Conservation (phyloP, 768 basidiomycete genomes). For the Glaciozyma martinii region DNA sequence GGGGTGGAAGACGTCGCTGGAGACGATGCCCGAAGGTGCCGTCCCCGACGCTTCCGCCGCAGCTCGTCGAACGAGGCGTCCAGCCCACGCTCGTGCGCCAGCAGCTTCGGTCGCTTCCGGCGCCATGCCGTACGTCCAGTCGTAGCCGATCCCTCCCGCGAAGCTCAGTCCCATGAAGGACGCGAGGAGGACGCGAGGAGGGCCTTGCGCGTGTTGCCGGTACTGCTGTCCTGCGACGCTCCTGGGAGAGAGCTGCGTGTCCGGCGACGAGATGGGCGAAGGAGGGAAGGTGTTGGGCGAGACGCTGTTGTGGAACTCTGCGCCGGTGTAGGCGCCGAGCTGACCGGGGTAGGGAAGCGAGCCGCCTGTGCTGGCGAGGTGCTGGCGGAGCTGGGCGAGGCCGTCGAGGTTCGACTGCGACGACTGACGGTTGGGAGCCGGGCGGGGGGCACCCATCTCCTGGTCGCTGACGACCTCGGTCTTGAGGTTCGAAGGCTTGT, state of each 20-base stretch:
- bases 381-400: not conserved
- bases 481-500: conserved; percentile 40
- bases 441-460: conserved; percentile 37
- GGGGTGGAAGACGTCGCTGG: conserved; percentile 18
- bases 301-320: conserved; percentile 1
- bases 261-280: conserved; percentile 15
- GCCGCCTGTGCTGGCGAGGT: not conserved
- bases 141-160: conserved; percentile 30
- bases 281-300: conserved; percentile 25
- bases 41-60: not conserved
- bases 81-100: conserved; percentile 14
- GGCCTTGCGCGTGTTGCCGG: not conserved
- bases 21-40: not conserved
- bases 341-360: not conserved
- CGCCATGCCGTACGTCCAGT: conserved; percentile 16
- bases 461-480: conserved; percentile 46
- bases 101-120: conserved; percentile 6
- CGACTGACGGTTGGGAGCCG: not conserved
- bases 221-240: not conserved
- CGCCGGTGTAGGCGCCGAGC: not conserved
- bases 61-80: conserved; percentile 18
- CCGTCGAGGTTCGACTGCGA: not conserved
- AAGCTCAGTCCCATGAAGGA: conserved; percentile 33
- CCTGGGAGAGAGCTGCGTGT: conserved; percentile 20
- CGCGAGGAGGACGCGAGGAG: conserved; percentile 27